Conservation (phyloP, 2,329 filamentous ascomycete genomes). For the Cordyceps javanica region DNA sequence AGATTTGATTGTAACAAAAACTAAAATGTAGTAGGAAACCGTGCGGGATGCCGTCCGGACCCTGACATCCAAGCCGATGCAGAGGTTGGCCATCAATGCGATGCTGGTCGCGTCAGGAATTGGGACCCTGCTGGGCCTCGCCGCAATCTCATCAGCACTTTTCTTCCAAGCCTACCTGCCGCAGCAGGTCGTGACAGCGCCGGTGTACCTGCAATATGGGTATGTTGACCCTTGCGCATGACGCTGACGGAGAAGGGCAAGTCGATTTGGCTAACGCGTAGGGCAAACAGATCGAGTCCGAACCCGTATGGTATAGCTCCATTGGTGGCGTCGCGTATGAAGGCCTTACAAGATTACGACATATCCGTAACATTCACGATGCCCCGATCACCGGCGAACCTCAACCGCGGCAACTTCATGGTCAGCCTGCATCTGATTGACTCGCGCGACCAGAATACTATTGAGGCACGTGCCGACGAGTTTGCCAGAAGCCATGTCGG, state of each 20-base stretch:
- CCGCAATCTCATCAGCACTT: conserved; percentile 42
- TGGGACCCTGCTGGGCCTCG: conserved; percentile 39
- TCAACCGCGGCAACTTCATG: conserved; percentile 89
- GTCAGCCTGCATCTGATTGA: conserved; percentile 67
- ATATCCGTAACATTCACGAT: conserved; percentile 68
- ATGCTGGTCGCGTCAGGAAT: conserved; percentile 38
- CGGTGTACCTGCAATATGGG: conserved; percentile 55
- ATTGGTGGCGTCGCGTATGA: conserved; percentile 46
- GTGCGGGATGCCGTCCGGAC: conserved; percentile 30
- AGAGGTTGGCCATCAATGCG: conserved; percentile 42
- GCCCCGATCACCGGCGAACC: conserved; percentile 71
- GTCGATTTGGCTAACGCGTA: not conserved
- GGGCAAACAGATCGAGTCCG: conserved; percentile 33
- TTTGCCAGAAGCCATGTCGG: conserved; percentile 28
- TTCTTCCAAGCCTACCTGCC: conserved; percentile 54
- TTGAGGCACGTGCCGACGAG: conserved; percentile 22
- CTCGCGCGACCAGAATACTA: conserved; percentile 24
- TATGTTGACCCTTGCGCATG: conserved; percentile 24
- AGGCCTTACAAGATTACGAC: conserved; percentile 76
- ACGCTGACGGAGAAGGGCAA: not conserved
- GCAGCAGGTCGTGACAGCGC: conserved; percentile 44
- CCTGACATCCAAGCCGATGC: conserved; percentile 45
- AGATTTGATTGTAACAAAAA: not conserved
- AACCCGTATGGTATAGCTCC: conserved; percentile 48
- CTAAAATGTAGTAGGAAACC: conserved; percentile 21